Percentiles rank a stretch among this genome's conserved stretches.
These are phyloP conservation scores for Neopestalotiopsis sp. DNA, from an alignment of 2,329 filamentous ascomycete genomes.

Conservation along the genomic window DNA sequence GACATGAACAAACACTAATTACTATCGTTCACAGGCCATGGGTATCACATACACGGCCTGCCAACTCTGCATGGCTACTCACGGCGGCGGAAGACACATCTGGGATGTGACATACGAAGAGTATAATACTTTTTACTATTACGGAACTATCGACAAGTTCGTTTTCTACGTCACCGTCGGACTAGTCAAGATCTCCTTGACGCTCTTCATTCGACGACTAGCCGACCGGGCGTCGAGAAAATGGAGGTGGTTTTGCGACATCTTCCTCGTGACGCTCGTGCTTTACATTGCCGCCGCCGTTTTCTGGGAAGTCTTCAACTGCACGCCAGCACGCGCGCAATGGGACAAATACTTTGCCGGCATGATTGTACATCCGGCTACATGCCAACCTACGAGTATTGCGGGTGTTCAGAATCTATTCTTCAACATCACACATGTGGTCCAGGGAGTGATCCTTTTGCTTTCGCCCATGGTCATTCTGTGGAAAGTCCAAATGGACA, in stretches of 20 bases:
- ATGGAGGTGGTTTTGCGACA: conserved; percentile 38
- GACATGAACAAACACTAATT: conserved; percentile 1
- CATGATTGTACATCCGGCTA: conserved; percentile 23
- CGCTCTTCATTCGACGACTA: conserved; percentile 41
- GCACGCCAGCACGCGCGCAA: conserved; percentile 31
- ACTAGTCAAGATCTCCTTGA: conserved; percentile 43
- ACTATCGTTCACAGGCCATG: conserved; percentile 17
- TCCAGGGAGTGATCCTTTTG: conserved; percentile 41
- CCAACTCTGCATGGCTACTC: conserved; percentile 32
- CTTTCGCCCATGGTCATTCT: conserved; percentile 40
- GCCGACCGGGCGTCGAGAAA: conserved; percentile 34
- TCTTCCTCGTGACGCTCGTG: conserved; percentile 36
- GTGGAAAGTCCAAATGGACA: conserved; percentile 39
- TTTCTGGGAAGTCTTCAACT: conserved; percentile 38
- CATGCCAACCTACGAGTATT: conserved; percentile 28
- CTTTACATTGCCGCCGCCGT: conserved; percentile 36
- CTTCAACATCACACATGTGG: conserved; percentile 38
- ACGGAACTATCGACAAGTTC: conserved; percentile 28
- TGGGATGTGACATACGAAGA: conserved; percentile 42
- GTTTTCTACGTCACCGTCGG: conserved; percentile 38
- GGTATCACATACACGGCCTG: conserved; percentile 34
- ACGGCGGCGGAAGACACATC: conserved; percentile 32
- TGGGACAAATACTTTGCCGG: conserved; percentile 35
- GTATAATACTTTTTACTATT: conserved; percentile 33
- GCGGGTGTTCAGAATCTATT: conserved; percentile 22